These are phyloP conservation scores for Talaromyces rugulosus DNA, from an alignment of 2,329 filamentous ascomycete genomes.

Conservation along the genomic window DNA sequence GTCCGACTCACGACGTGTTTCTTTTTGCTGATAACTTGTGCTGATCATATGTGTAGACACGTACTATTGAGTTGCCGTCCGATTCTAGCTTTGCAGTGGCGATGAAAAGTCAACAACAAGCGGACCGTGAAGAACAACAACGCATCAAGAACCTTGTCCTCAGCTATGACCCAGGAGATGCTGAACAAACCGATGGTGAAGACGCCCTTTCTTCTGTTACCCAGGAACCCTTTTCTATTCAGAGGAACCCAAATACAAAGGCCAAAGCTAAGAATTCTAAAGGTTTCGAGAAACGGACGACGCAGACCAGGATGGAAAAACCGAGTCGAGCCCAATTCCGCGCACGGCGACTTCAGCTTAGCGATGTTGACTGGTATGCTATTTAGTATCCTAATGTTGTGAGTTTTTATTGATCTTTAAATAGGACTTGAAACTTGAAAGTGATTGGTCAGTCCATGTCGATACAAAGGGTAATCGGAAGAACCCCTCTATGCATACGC, in stretches of 20 bases:
- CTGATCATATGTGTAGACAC: constrained; percentile 57
- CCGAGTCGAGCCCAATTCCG: constrained; percentile 69
- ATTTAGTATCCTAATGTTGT: constrained; percentile 16
- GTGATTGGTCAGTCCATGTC: not conserved
- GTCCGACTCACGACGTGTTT: constrained; percentile 38
- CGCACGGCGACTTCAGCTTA: constrained; percentile 85
- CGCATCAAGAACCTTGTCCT: constrained; percentile 97
- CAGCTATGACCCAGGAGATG: constrained; percentile 86
- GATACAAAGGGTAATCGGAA: not conserved
- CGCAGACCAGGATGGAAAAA: constrained; percentile 47
- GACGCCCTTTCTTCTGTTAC: constrained; percentile 16
- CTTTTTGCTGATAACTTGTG: constrained; percentile 2
- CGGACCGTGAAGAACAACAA: constrained; percentile 92
- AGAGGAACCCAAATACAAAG: constrained; percentile 27
- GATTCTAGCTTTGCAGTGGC: constrained; percentile 94
- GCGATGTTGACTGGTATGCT: constrained; percentile 92
- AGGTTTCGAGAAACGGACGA: constrained; percentile 40
- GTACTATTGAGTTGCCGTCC: constrained; percentile 77
- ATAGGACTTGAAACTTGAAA: constrained; percentile 9
- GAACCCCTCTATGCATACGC: not conserved
- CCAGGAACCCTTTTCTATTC: constrained; percentile 17
- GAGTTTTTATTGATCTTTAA: not conserved
- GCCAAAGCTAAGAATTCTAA: constrained; percentile 29
- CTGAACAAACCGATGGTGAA: constrained; percentile 75
- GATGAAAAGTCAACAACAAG: constrained; percentile 93